Conservation (phyloP, 2,329 filamentous ascomycete genomes). For the Colletotrichum kahawae region DNA sequence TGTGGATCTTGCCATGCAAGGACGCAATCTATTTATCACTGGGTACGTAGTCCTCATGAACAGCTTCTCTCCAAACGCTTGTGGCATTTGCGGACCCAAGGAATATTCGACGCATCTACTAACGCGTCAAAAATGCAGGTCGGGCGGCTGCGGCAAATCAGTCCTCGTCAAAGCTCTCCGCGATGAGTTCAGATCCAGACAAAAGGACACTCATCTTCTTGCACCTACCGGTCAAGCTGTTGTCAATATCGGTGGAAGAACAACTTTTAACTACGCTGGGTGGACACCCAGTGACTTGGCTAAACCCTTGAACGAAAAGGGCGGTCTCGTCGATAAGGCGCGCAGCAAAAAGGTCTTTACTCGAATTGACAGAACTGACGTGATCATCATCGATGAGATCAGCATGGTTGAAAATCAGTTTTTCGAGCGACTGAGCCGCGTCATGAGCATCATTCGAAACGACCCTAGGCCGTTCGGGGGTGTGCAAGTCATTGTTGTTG, state of each 20-base stretch:
- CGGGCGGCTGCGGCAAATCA: conserved; percentile 1
- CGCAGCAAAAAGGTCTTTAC: too few relatives aligned
- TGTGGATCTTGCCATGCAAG: conserved; percentile 50
- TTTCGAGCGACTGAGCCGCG: conserved; percentile 60
- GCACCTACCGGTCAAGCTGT: conserved; percentile 67
- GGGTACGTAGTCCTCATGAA: conserved; percentile 39
- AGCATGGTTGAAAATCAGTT: conserved; percentile 72
- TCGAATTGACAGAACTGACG: too few relatives aligned
- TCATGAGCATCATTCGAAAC: conserved; percentile 28
- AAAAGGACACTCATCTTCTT: conserved; percentile 36
- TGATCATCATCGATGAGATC: conserved; percentile 65
- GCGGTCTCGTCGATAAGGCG: too few relatives aligned
- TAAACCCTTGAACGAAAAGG: too few relatives aligned
- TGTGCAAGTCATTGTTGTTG: not conserved
- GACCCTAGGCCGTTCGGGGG: not conserved
- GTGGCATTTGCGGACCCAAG: too few relatives aligned
- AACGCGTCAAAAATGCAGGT: too few relatives aligned
- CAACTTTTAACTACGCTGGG: conserved; percentile 62
- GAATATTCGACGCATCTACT: too few relatives aligned
- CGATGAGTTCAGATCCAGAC: too few relatives aligned
- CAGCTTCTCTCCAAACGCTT: too few relatives aligned
- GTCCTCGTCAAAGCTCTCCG: not conserved
- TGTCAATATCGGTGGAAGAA: conserved; percentile 59
- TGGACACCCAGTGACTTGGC: conserved; percentile 45
- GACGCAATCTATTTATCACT: conserved; percentile 67